These are phyloP conservation scores for Phyllosticta ampelicida DNA, from an alignment of 2,329 filamentous ascomycete genomes.

Conservation along the genomic window DNA sequence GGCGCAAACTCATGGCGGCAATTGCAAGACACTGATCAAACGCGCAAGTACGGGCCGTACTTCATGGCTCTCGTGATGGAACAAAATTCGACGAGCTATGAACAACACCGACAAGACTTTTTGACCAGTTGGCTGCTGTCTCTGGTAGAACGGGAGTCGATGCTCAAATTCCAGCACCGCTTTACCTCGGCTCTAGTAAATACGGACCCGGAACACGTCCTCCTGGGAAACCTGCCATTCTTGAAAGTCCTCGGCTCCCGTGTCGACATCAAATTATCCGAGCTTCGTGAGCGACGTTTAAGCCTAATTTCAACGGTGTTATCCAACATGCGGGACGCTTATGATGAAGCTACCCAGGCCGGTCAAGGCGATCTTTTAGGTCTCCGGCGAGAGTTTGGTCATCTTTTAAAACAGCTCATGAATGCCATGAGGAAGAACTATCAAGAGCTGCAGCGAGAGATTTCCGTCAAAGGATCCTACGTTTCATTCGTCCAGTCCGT, in stretches of 20 bases:
- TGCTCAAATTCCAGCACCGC: slow-evolving; percentile 50
- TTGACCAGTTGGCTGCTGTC: slow-evolving; percentile 44
- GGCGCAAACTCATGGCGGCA: slow-evolving; percentile 40
- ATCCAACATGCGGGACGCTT: slow-evolving; percentile 47
- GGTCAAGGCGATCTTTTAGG: slow-evolving; percentile 13
- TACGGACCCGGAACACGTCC: slow-evolving; percentile 31
- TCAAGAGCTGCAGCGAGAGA: slow-evolving; percentile 36
- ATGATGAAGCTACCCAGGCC: slow-evolving; percentile 14
- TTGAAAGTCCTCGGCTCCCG: slow-evolving; percentile 17
- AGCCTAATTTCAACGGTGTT: slow-evolving; percentile 45
- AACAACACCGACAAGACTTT: slow-evolving; percentile 38
- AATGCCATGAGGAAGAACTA: slow-evolving; percentile 51
- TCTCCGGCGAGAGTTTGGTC: slow-evolving; percentile 37
- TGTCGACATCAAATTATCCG: slow-evolving; percentile 40
- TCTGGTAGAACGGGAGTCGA: slow-evolving; percentile 48
- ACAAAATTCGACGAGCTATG: slow-evolving; percentile 30
- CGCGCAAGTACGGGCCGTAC: slow-evolving; percentile 34
- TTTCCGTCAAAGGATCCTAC: slow-evolving; percentile 41
- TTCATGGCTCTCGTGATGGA: slow-evolving; percentile 32
- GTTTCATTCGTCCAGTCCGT: slow-evolving; percentile 52
- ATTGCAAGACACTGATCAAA: slow-evolving; percentile 36
- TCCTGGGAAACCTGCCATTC: slow-evolving; percentile 51
- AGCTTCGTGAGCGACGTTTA: slow-evolving; percentile 45
- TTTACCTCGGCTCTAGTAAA: slow-evolving; percentile 46
- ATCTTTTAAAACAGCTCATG: slow-evolving; percentile 48